These are phyloP conservation scores for Pseudogymnoascus sp. DNA, from an alignment of 2,329 filamentous ascomycete species.

Conservation along the genomic window DNA sequence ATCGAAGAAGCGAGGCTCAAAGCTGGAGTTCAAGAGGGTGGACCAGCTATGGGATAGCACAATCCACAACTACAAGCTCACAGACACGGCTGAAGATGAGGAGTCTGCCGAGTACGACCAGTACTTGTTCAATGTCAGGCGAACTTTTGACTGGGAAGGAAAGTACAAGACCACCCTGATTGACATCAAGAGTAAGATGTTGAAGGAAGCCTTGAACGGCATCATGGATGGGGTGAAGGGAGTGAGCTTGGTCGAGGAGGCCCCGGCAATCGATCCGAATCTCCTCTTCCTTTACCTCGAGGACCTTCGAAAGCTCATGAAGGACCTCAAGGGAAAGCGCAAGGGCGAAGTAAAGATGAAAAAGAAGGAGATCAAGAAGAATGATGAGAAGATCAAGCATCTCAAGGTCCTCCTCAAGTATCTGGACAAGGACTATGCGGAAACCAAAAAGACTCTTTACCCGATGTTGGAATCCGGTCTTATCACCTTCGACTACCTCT, in stretches of 20 bases:
- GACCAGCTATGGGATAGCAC: constrained; percentile 52
- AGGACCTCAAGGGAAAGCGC: constrained; percentile 47
- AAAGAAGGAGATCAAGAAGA: constrained; percentile 51
- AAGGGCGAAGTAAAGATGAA: constrained; percentile 43
- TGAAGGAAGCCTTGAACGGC: constrained; percentile 61
- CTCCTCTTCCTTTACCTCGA: constrained; percentile 67
- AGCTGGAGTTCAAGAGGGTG: constrained; percentile 59
- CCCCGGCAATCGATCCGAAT: constrained; percentile 63
- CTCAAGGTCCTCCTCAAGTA: constrained; percentile 68
- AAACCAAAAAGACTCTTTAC: constrained; percentile 70
- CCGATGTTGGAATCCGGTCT: constrained; percentile 72
- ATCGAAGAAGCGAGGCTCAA: constrained; percentile 36
- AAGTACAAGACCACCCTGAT: constrained; percentile 65
- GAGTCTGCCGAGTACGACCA: constrained; percentile 62
- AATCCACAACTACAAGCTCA: constrained; percentile 57
- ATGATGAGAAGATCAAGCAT: constrained; percentile 50
- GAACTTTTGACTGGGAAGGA: constrained; percentile 77
- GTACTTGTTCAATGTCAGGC: constrained; percentile 74
- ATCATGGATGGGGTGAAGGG: constrained; percentile 71
- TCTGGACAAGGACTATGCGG: constrained; percentile 71
- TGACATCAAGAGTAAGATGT: constrained; percentile 74
- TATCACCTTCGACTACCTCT: constrained; percentile 81
- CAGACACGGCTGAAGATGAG: constrained; percentile 56
- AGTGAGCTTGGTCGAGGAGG: constrained; percentile 71
- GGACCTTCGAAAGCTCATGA: constrained; percentile 57